Evolutionary conservation across 177 flowering plant species (phyloP), one percentile per base, ranked within the genome.

Genomic region (Tripterygium wilfordii): DNA sequence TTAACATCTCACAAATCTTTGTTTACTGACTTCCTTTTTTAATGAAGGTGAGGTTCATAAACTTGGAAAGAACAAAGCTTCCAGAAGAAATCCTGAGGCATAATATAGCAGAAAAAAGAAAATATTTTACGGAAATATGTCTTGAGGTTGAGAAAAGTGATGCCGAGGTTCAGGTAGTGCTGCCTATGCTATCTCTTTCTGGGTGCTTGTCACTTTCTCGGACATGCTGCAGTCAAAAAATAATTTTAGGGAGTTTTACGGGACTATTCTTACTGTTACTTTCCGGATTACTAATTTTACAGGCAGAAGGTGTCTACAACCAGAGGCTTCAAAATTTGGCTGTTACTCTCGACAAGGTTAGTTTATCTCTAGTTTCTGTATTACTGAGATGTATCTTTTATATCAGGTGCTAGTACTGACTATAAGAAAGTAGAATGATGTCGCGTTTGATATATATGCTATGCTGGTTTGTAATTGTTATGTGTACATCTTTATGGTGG

Each of bases 281-380:
- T 15, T 45, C 20, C 48, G 27, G 25, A 40, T 46, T 8, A 17
- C 38, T 58, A 42, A 38, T 44, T 14, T 24, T 29, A 21, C 76
- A 90, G 95, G 99, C 99, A 35, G 99, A 94, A 69, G 99, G 99
- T 62, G 99, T 94, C 14, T 94, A 81, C 73, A 87, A 83, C 65
- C 97, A 90, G 66, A 79, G 99, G 77, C 92, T 94, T 65, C 97
- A 90, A 64, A 94, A 90, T 70, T 65, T 94, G 78, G 97, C 97
- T 51, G 74, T 94, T 48, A 87, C 97, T 30, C 85, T 94, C 33
- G 97, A 94, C 65, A 94, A 94, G 97, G 99, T 94, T 48, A 16
- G 31, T 44, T 3, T 10, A 50, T 2, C 42, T n/a, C n/a, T n/a
- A n/a, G n/a, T n/a, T n/a, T n/a, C n/a, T n/a, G n/a, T n/a, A n/a